phyloP scores from a whole-genome alignment of 2,329 filamentous ascomycete species.

The Gnomoniopsis sp. region DNA sequence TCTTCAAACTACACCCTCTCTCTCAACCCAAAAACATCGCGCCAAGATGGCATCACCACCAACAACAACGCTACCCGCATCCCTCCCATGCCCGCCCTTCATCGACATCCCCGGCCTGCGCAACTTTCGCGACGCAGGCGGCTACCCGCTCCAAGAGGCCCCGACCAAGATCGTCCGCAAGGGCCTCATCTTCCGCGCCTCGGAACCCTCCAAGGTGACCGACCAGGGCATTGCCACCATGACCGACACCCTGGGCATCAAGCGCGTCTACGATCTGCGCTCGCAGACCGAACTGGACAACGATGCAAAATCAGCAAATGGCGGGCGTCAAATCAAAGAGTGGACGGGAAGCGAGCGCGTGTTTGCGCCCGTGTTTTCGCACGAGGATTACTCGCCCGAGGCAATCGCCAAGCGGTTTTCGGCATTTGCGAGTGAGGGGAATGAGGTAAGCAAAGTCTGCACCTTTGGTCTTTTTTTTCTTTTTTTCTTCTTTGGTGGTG shows the following conservation, averaged over 20 bases:
- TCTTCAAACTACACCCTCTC: no score
- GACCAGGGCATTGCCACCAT: conserved; percentile 50
- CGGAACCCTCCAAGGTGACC: conserved; percentile 60
- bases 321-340: conserved; percentile 35
- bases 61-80: conserved; percentile 21
- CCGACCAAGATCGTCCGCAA: conserved; percentile 42
- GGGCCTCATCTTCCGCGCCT: conserved; percentile 63
- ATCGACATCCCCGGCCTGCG: conserved; percentile 52
- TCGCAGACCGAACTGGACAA: conserved; percentile 56
- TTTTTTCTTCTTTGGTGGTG: neutral
- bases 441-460: conserved; percentile 31
- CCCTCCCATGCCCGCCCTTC: conserved; percentile 43
- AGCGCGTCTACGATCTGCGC: conserved; percentile 66
- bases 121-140: conserved; percentile 68
- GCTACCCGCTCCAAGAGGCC: conserved; percentile 42
- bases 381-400: conserved; percentile 60
- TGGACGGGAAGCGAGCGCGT: conserved; percentile 51
- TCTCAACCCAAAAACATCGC: no score
- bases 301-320: conserved; percentile 26
- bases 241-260: conserved; percentile 51
- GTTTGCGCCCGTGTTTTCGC: conserved; percentile 63
- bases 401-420: conserved; percentile 57
- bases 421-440: conserved; percentile 55
- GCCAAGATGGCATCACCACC: no score
- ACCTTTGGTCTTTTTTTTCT: conserved; percentile 3